Evolutionary conservation across 345 rosid genomes (phyloP).

Genomic region (Rhodamnia rubescens): DNA sequence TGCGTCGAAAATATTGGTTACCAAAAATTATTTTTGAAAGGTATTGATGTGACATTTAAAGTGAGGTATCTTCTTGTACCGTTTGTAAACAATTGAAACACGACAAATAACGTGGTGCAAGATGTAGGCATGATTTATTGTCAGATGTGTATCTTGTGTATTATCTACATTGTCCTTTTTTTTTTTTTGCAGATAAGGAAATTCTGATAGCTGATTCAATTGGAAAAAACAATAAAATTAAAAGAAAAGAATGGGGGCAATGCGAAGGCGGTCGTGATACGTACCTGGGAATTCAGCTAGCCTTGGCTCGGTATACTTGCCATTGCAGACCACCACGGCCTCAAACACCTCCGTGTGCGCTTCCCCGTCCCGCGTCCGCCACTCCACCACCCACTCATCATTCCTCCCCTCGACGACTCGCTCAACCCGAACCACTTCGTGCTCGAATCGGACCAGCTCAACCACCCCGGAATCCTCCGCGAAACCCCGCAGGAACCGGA

Average conservation of each 20-base stretch:
- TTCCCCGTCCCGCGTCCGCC: background rate
- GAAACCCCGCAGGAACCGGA: conserved; percentile 4
- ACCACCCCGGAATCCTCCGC: conserved; percentile 6
- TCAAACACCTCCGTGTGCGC: background rate
- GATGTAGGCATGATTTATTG: background rate
- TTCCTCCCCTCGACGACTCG: conserved; percentile 2
- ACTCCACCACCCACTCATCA: conserved; percentile 2
- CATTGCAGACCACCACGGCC: conserved; percentile 12
- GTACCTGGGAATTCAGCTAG: conserved; percentile 8
- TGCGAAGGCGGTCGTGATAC: too few species aligned
- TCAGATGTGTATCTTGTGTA: background rate
- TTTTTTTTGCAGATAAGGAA: background rate
- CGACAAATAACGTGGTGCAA: background rate
- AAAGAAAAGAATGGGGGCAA: background rate
- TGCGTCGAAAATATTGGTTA: background rate
- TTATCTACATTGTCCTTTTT: background rate
- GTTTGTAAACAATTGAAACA: background rate
- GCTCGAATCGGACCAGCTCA: background rate
- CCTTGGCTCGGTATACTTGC: conserved; percentile 5
- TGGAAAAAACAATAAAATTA: background rate
- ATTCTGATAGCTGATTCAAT: background rate
- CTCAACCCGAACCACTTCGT: background rate
- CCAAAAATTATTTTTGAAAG: background rate
- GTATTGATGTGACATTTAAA: background rate
- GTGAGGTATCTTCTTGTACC: background rate